Conservation (phyloP, 345 rosid species). For the Rhizophora apiculata region DNA sequence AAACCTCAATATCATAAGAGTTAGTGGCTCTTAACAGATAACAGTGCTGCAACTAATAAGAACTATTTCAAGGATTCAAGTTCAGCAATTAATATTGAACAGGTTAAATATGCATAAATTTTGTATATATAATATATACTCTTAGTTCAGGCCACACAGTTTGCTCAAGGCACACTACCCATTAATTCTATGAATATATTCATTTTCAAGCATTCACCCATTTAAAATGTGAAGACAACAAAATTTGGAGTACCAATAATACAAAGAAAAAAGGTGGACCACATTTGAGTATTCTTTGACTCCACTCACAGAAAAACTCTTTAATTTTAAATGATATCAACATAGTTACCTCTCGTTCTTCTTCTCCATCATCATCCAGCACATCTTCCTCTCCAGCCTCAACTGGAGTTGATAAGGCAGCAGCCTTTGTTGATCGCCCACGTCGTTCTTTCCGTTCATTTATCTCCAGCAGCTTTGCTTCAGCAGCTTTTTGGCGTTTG, state of each 20-base stretch:
- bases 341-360: constrained; percentile 74
- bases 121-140: too few relatives aligned
- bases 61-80: too few relatives aligned
- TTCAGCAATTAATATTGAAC: too few relatives aligned
- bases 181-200: too few relatives aligned
- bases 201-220: too few relatives aligned
- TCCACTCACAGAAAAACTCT: background rate
- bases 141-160: too few relatives aligned
- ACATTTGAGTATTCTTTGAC: too few relatives aligned
- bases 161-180: too few relatives aligned
- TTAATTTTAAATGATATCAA: background rate
- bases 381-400: constrained; percentile 82
- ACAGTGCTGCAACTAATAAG: too few relatives aligned
- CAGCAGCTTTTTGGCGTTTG: constrained; percentile 77
- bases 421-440: constrained; percentile 69
- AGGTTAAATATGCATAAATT: too few relatives aligned
- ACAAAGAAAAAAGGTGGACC: background rate
- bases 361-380: constrained; percentile 91
- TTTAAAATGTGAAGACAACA: background rate
- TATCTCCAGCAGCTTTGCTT: constrained; percentile 77
- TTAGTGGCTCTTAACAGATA: too few relatives aligned
- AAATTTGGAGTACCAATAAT: background rate
- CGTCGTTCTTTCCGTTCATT: constrained; percentile 84
- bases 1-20: too few relatives aligned
- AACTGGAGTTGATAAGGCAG: constrained; percentile 74